phyloP scores from a whole-genome alignment of 768 basidiomycete species.

The Mycena maculata region DNA sequence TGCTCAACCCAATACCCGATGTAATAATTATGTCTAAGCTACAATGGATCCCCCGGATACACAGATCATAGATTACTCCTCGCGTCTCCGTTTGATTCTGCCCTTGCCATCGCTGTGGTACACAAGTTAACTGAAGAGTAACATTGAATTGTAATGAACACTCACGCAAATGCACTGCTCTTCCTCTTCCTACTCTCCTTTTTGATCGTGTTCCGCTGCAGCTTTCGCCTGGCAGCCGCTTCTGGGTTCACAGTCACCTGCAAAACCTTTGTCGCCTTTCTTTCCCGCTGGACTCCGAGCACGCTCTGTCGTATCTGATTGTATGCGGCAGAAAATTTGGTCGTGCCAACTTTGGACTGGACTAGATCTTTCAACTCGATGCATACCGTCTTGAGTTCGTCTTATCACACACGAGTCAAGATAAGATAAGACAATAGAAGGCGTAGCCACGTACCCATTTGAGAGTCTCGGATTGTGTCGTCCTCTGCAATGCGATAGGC shows the following conservation, averaged over 20 bases:
- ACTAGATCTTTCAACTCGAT: constrained; percentile 89
- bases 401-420: constrained; percentile 61
- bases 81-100: constrained; percentile 57
- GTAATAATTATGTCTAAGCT: constrained; percentile 12
- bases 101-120: constrained; percentile 60
- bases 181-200: constrained; percentile 91
- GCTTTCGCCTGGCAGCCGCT: constrained; percentile 78
- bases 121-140: neutral
- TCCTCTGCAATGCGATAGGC: constrained; percentile 90
- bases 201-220: constrained; percentile 78
- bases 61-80: too few species aligned
- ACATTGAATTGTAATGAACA: constrained; percentile 28
- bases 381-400: constrained; percentile 84
- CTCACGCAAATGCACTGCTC: constrained; percentile 68
- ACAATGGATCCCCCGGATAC: too few species aligned
- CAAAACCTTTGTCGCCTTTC: constrained; percentile 70
- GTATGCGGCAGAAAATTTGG: constrained; percentile 83
- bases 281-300: constrained; percentile 73
- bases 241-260: constrained; percentile 80
- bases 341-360: constrained; percentile 88
- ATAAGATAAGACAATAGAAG: neutral
- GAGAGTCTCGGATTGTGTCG: constrained; percentile 80
- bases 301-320: constrained; percentile 82
- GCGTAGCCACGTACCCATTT: constrained; percentile 70
- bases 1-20: neutral